Conservation (phyloP, 352 stramenopile genomes). For the Phytophthora nicotianae region DNA sequence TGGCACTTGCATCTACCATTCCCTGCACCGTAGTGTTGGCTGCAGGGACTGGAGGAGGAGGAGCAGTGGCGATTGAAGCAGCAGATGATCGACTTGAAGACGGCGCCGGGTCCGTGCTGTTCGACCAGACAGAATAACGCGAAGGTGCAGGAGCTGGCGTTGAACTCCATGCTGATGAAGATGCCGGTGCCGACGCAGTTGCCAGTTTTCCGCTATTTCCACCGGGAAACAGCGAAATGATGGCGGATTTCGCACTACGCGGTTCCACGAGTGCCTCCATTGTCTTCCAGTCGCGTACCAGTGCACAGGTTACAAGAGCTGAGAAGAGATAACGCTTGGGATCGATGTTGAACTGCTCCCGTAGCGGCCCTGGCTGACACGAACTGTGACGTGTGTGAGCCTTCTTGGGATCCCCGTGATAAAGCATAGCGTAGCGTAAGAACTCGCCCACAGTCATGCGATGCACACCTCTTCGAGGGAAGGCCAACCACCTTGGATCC, state of each 20-base stretch:
- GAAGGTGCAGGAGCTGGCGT: conserved; percentile 31
- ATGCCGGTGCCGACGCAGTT: conserved; percentile 19
- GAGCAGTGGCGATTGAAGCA: conserved; percentile 14
- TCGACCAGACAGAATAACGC: conserved; percentile 39
- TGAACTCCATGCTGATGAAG: conserved; percentile 29
- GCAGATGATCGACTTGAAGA: conserved; percentile 20
- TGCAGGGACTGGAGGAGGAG: conserved; percentile 13
- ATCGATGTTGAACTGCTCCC: conserved; percentile 54
- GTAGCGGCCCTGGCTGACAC: conserved; percentile 38
- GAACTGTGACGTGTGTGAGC: conserved; percentile 26
- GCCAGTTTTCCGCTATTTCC: conserved; percentile 19
- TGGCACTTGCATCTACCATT: conserved; percentile 47
- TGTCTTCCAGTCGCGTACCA: conserved; percentile 54
- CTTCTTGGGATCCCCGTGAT: conserved; percentile 48
- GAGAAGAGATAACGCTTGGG: conserved; percentile 61
- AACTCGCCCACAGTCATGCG: conserved; percentile 65
- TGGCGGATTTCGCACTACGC: conserved; percentile 39
- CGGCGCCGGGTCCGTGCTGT: conserved; percentile 25
- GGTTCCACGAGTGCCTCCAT: conserved; percentile 57
- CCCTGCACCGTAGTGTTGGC: conserved; percentile 22
- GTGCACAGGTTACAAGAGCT: conserved; percentile 49
- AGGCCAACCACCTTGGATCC: conserved; percentile 58
- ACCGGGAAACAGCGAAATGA: conserved; percentile 40
- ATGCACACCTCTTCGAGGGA: conserved; percentile 55
- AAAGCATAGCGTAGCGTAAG: conserved; percentile 66